phyloP scores from a whole-genome alignment of 345 rosid species.

The Bruguiera parviflora region DNA sequence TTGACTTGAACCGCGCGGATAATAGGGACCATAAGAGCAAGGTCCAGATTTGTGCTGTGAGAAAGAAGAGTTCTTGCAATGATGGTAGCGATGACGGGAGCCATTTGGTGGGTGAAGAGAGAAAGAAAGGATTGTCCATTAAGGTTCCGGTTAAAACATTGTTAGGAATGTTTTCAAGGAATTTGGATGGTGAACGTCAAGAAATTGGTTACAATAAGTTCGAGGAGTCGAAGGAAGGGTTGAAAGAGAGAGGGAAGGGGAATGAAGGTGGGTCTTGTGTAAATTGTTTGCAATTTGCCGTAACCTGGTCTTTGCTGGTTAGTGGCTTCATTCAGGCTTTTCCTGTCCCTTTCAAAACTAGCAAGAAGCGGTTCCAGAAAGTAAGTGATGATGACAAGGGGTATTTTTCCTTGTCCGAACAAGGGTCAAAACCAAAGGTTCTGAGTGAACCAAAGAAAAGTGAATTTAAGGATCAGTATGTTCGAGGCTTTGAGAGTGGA shows the following conservation, averaged over 20 bases:
- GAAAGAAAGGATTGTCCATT: constrained; percentile 48
- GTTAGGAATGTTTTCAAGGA: constrained; percentile 47
- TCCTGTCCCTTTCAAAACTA: constrained; percentile 51
- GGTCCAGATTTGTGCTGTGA: constrained; percentile 27
- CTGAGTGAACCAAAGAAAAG: constrained; percentile 24
- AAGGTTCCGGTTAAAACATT: constrained; percentile 54
- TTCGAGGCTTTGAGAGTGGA: constrained; percentile 16
- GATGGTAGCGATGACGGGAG: constrained; percentile 19
- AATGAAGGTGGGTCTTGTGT: constrained; percentile 55
- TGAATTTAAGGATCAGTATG: constrained; percentile 24
- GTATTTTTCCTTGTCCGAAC: constrained; percentile 23
- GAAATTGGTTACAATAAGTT: constrained; percentile 15
- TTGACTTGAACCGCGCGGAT: constrained; percentile 30
- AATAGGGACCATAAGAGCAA: constrained; percentile 17
- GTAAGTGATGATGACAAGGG: constrained; percentile 35
- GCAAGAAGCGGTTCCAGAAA: constrained; percentile 50
- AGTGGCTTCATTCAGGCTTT: constrained; percentile 66
- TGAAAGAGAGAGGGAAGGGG: constrained; percentile 35
- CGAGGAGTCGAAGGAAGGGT: constrained; percentile 30
- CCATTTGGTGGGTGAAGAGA: constrained; percentile 44
- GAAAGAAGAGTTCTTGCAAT: constrained; percentile 32
- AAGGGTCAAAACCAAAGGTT: constrained; percentile 29
- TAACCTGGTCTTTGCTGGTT: constrained; percentile 69
- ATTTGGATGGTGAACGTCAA: constrained; percentile 27
- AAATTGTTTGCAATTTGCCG: constrained; percentile 70